Base-by-base conservation (phyloP, 352 stramenopile genomes). In the Hyphochytrium catenoides region DNA sequence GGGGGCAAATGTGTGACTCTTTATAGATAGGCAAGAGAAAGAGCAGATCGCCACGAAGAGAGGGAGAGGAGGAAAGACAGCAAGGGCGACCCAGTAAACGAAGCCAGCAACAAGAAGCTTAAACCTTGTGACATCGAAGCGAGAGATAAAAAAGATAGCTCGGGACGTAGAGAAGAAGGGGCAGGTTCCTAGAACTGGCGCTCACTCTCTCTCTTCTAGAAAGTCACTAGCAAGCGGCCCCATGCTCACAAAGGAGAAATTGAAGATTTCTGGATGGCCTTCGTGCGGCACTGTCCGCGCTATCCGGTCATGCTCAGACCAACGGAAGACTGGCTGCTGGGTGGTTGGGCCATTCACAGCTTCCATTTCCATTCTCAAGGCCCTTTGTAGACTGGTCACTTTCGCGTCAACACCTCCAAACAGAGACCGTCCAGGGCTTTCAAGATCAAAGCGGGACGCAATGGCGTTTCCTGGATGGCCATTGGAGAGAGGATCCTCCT, bases 371-470 rank as follows among this genome's bases (percentile, higher is more conserved):
- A 66, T 49, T 3, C 48, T 42, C 34, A 40, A 24, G 20, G 54
- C 36, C 25, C 41, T 39, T 16, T 27, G 43, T 22, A 58, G 52
- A 9, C 48, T 56, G 29, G 68, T 69, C n/a, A 65, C 62, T 38
- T 83, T 83, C 32, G 57, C 57, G 47, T 83, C 68, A 40, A 76
- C 72, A 21, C 54, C 62, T 15, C 66, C 66, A 20, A 59, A 36
- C 8, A 71, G 49, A 22, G 51, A 47, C 14, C 58, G 51, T 8
- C 54, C 36, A 25, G 59, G 50, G 11, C 36, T 35, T 28, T 63
- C 54, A 18, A 79, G 52, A 33, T 82, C 68, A 44, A 69, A 74
- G 2, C 68, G 57, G 0, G 54, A 51, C 5, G 60, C 64, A n/a
- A 82, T 53, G 0, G 62, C 59, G 21, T 56, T 46, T 2, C 56